A percentile compares a stretch with the other conserved stretches of the same genome.
phyloP scores from a whole-genome alignment of 768 basidiomycete genomes.

The Pholiota conissans region DNA sequence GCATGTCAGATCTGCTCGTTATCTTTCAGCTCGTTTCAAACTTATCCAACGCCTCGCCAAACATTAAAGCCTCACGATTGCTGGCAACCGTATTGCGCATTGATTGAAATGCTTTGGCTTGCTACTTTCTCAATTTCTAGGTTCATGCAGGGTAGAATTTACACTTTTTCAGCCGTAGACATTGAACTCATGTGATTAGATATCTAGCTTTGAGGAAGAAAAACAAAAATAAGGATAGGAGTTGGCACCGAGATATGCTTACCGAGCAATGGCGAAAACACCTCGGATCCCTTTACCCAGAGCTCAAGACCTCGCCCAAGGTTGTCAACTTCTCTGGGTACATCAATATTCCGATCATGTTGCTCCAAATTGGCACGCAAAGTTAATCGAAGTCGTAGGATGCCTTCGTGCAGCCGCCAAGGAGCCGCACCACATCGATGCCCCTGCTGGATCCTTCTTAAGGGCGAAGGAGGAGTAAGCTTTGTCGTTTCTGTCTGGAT shows the following conservation, averaged over 20 bases:
- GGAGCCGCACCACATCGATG: not conserved
- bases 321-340: conserved; percentile 4
- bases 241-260: conserved; percentile 3
- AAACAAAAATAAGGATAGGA: not conserved
- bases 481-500: not conserved
- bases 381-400: not conserved
- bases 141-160: not conserved
- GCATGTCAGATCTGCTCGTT: too few species aligned
- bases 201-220: not conserved
- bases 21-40: too few species aligned
- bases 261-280: conserved; percentile 4
- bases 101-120: not conserved
- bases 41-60: not conserved
- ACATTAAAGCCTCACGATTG: not conserved
- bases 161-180: not conserved
- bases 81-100: not conserved
- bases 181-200: not conserved
- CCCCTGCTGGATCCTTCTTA: conserved; percentile 3
- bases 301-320: not conserved
- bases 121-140: not conserved
- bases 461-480: not conserved
- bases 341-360: not conserved
- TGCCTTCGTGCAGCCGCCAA: conserved; percentile 4
- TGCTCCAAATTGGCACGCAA: not conserved
- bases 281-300: conserved; percentile 3